These are phyloP conservation scores for Scenedesmus sp. DNA, from an alignment of 163 green algal genomes.

Conservation along the genomic window DNA sequence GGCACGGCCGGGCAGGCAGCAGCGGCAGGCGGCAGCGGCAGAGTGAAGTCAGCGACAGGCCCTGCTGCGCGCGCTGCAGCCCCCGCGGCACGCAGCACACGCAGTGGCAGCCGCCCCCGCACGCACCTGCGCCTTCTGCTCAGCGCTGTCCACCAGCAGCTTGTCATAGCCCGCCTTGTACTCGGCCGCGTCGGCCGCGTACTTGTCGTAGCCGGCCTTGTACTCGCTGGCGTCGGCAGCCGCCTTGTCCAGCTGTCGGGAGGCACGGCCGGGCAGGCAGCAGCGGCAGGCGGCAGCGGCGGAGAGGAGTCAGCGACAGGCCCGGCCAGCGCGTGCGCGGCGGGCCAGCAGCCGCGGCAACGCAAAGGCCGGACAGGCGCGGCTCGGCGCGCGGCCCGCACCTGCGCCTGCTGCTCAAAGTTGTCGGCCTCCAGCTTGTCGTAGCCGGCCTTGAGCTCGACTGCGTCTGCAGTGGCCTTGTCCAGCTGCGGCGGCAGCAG, in stretches of 20 bases:
- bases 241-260: conserved; percentile 23
- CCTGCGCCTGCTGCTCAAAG: conserved; percentile 31
- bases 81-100: background rate
- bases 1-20: too few relatives aligned
- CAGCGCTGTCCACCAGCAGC: conserved; percentile 37
- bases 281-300: background rate
- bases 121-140: conserved; percentile 44
- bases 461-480: conserved; percentile 25
- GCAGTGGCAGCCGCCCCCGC: conserved; percentile 11
- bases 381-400: too few relatives aligned
- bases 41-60: too few relatives aligned
- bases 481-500: conserved; percentile 7
- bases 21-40: background rate
- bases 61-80: too few relatives aligned
- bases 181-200: conserved; percentile 33
- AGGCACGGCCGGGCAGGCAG: background rate
- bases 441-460: conserved; percentile 32
- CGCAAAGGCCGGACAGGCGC: too few relatives aligned
- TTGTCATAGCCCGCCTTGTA: conserved; percentile 47
- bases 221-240: conserved; percentile 29
- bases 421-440: conserved; percentile 6
- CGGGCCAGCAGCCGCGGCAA: too few relatives aligned
- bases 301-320: too few relatives aligned
- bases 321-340: too few relatives aligned
- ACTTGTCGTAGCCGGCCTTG: conserved; percentile 40